Evolutionary conservation across 129 eudicot species (phyloP).

Genomic region (Centella asiatica): DNA sequence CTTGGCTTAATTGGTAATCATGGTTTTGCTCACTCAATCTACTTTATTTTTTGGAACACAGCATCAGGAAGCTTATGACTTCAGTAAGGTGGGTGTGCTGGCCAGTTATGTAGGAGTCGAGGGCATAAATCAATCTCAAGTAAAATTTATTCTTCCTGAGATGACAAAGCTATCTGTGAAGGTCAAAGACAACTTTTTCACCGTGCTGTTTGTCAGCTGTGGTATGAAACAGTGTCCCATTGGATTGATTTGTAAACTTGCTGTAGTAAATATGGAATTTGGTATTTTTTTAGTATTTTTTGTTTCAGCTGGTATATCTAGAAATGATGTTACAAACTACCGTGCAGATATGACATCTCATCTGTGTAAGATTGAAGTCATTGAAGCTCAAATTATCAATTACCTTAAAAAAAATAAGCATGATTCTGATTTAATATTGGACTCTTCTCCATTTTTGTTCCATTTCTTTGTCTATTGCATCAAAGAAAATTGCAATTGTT

Average conservation of each 20-base stretch:
- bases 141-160: slow-evolving; percentile 71
- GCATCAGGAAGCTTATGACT: slow-evolving; percentile 59
- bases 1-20: neutral
- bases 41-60: slow-evolving; percentile 26
- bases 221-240: slow-evolving; percentile 43
- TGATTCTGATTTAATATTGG: no score
- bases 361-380: slow-evolving; percentile 40
- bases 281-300: slow-evolving; percentile 9
- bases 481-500: no score
- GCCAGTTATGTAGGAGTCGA: slow-evolving; percentile 32
- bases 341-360: slow-evolving; percentile 29
- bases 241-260: neutral
- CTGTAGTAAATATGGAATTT: neutral
- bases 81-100: slow-evolving; percentile 46
- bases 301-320: slow-evolving; percentile 38
- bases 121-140: slow-evolving; percentile 27
- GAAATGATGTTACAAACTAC: slow-evolving; percentile 33
- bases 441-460: no score
- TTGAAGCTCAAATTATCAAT: neutral
- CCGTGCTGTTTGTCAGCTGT: slow-evolving; percentile 69
- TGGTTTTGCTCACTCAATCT: neutral
- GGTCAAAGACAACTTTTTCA: slow-evolving; percentile 44
- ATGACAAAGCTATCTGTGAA: slow-evolving; percentile 50
- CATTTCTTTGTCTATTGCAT: no score
- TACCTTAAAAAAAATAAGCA: no score